phyloP scores from a whole-genome alignment of 1,284 basidiomycete genomes.

The Melampsora occidentalis region DNA sequence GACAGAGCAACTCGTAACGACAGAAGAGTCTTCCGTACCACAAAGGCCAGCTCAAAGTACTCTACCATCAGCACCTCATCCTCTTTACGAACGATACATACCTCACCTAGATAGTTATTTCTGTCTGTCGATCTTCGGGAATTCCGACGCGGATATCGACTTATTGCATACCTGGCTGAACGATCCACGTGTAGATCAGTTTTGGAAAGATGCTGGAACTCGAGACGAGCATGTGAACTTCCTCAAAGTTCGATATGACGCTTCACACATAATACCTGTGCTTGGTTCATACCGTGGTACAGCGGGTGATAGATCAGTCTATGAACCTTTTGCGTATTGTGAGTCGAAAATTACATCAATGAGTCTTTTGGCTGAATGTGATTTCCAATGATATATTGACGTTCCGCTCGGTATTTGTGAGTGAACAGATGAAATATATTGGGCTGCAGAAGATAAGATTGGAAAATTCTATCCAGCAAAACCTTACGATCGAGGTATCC shows the following conservation, averaged over 20 bases:
- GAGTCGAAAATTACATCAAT: not conserved
- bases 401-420: not conserved
- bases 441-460: constrained; percentile 33
- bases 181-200: constrained; percentile 31
- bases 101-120: constrained; percentile 31
- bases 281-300: constrained; percentile 36
- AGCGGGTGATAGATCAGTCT: not conserved
- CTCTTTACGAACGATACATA: constrained; percentile 33
- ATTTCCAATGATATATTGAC: not conserved
- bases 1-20: not conserved
- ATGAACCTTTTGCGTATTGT: constrained; percentile 42
- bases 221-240: constrained; percentile 28
- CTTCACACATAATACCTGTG: constrained; percentile 26
- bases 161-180: constrained; percentile 31
- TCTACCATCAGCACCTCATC: constrained; percentile 14
- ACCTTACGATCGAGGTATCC: constrained; percentile 45
- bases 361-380: not conserved
- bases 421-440: constrained; percentile 37
- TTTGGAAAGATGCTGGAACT: constrained; percentile 26
- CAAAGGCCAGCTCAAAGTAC: constrained; percentile 13
- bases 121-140: constrained; percentile 31
- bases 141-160: constrained; percentile 19
- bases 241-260: constrained; percentile 31
- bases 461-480: constrained; percentile 14
- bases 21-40: not conserved